Conservation (phyloP, 2,329 filamentous ascomycete genomes). For the Arthrobotrys pseudoclavata region DNA sequence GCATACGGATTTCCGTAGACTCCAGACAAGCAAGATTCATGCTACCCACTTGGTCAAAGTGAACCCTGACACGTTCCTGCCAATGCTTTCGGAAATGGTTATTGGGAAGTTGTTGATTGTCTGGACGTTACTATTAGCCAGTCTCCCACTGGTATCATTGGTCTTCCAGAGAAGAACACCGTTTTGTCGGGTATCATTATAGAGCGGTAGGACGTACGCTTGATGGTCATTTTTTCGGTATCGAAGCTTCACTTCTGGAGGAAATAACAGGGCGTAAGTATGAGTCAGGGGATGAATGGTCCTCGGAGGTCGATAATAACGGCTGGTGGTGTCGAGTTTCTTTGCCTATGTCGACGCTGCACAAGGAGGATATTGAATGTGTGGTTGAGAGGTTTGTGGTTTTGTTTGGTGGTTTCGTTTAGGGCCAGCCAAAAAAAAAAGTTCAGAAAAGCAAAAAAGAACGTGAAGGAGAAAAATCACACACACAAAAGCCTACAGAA, state of each 20-base stretch:
- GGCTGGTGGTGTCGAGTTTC: constrained; percentile 1
- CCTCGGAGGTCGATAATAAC: constrained; percentile 4
- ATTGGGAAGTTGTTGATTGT: constrained; percentile 63
- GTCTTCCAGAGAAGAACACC: not conserved
- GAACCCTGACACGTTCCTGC: constrained; percentile 98
- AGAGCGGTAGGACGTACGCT: constrained; percentile 27
- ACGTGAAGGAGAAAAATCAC: constrained; percentile 25
- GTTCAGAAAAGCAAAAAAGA: constrained; percentile 22
- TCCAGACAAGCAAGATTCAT: constrained; percentile 71
- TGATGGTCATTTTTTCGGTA: constrained; percentile 45
- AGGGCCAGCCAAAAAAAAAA: constrained; percentile 17
- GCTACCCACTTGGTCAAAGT: constrained; percentile 89
- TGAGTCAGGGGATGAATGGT: not conserved
- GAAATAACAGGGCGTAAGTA: constrained; percentile 27
- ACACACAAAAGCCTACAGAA: constrained; percentile 16
- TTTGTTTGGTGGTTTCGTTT: constrained; percentile 26
- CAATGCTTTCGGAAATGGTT: constrained; percentile 97
- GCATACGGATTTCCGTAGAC: constrained; percentile 64
- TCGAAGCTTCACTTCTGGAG: not conserved
- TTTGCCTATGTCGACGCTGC: constrained; percentile 22
- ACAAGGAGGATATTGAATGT: constrained; percentile 30
- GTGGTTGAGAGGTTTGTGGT: constrained; percentile 26
- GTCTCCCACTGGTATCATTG: not conserved
- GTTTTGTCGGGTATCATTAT: not conserved
- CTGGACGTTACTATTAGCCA: constrained; percentile 27